These are phyloP conservation scores for Glycine soja DNA, from an alignment of 306 rosid genomes.

Conservation along the genomic window DNA sequence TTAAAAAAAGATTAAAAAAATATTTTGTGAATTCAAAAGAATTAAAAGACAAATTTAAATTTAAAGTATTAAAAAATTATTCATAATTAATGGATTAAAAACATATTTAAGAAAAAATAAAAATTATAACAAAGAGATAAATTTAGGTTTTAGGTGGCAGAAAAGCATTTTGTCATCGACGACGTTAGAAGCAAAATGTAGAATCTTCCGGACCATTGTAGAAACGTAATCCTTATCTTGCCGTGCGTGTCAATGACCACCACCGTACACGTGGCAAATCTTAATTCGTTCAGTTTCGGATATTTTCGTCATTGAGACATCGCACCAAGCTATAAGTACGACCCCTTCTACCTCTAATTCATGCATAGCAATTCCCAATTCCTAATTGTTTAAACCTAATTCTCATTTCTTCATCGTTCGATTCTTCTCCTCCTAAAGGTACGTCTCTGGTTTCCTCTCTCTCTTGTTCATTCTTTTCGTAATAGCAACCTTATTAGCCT, in stretches of 20 bases:
- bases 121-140: background rate
- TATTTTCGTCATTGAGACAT: background rate
- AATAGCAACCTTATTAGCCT: background rate
- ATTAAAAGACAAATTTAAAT: too few species aligned
- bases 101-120: too few species aligned
- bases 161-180: background rate
- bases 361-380: background rate
- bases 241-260: background rate
- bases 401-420: background rate
- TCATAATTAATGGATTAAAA: too few species aligned
- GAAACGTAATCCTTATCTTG: conserved; percentile 16
- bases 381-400: background rate
- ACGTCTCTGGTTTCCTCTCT: background rate
- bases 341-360: background rate
- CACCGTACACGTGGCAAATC: background rate
- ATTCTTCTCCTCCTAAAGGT: background rate
- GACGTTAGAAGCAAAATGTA: background rate
- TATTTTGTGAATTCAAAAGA: too few species aligned
- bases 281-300: background rate
- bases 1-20: too few species aligned
- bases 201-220: background rate
- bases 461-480: too few species aligned
- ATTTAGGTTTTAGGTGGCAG: background rate
- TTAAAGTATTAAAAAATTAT: too few species aligned
- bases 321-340: background rate